phyloP scores from a whole-genome alignment of 495 filamentous ascomycete genomes.

The Lineolata rhizophorae region DNA sequence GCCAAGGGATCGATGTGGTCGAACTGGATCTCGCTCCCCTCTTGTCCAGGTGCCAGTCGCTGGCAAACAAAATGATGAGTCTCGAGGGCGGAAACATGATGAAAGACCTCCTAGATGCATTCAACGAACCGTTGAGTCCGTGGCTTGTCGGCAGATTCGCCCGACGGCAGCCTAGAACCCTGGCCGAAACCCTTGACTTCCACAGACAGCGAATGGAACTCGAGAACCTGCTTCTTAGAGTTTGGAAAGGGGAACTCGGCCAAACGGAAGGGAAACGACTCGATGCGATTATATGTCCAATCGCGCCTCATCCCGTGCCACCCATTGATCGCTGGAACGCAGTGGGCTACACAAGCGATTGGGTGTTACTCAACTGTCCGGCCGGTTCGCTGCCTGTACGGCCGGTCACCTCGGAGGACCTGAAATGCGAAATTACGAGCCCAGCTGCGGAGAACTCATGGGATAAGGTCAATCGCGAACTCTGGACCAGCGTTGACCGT shows the following conservation, averaged over 20 bases:
- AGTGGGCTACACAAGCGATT: conserved; percentile 36
- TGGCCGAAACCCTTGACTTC: conserved; percentile 25
- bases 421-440: conserved; percentile 23
- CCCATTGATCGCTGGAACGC: conserved; percentile 40
- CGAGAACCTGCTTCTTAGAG: conserved; percentile 29
- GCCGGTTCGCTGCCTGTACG: conserved; percentile 37
- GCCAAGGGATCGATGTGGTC: conserved; percentile 25
- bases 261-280: conserved; percentile 8
- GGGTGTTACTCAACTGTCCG: conserved; percentile 38
- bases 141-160: conserved; percentile 31
- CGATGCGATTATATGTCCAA: conserved; percentile 19
- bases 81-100: conserved; percentile 30
- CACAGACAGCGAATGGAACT: conserved; percentile 27
- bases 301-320: conserved; percentile 28
- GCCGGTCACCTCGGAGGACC: conserved; percentile 24
- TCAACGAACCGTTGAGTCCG: conserved; percentile 32
- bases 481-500: conserved; percentile 32
- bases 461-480: conserved; percentile 36
- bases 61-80: conserved; percentile 34
- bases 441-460: conserved; percentile 25
- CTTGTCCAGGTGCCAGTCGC: conserved; percentile 27
- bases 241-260: conserved; percentile 25
- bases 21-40: conserved; percentile 27
- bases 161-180: conserved; percentile 18
- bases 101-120: conserved; percentile 30